Percentiles rank a stretch among this genome's conserved stretches.
Conservation (phyloP, 2,329 filamentous ascomycete species). For the Monosporascus sp. region DNA sequence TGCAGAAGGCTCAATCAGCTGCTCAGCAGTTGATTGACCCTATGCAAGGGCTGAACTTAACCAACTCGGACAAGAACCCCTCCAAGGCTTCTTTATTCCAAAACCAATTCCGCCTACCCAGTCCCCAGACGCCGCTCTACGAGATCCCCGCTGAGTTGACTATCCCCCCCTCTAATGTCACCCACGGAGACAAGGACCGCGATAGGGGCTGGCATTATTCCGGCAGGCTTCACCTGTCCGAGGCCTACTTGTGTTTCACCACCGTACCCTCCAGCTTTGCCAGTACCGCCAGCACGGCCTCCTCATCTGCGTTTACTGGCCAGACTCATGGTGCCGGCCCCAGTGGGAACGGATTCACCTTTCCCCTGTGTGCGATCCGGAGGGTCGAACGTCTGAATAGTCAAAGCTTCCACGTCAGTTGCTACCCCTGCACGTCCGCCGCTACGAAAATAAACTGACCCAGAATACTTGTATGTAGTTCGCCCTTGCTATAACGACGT, state of each 20-base stretch:
- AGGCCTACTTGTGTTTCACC: constrained; percentile 94
- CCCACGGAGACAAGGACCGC: constrained; percentile 64
- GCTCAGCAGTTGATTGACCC: constrained; percentile 91
- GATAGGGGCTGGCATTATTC: constrained; percentile 81
- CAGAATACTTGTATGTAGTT: constrained; percentile 48
- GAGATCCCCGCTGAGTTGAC: constrained; percentile 96
- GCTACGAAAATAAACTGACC: constrained; percentile 6
- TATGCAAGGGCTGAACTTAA: constrained; percentile 67
- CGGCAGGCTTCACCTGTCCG: constrained; percentile 88
- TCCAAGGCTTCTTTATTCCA: constrained; percentile 92
- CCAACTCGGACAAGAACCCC: constrained; percentile 71
- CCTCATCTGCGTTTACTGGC: constrained; percentile 81
- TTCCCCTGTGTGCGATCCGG: constrained; percentile 86
- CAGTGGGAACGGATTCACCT: constrained; percentile 90
- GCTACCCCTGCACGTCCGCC: neutral
- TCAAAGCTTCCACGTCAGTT: constrained; percentile 68
- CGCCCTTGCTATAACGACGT: constrained; percentile 88
- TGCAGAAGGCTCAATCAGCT: constrained; percentile 69
- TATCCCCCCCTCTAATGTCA: constrained; percentile 67
- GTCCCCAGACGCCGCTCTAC: constrained; percentile 86
- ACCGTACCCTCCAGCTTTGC: constrained; percentile 87
- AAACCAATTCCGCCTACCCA: constrained; percentile 90
- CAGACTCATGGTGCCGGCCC: constrained; percentile 91
- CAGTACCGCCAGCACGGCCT: constrained; percentile 70
- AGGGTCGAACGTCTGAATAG: constrained; percentile 90